These are phyloP conservation scores for Fragaria vesca DNA, from an alignment of 306 rosid species.

Conservation along the genomic window DNA sequence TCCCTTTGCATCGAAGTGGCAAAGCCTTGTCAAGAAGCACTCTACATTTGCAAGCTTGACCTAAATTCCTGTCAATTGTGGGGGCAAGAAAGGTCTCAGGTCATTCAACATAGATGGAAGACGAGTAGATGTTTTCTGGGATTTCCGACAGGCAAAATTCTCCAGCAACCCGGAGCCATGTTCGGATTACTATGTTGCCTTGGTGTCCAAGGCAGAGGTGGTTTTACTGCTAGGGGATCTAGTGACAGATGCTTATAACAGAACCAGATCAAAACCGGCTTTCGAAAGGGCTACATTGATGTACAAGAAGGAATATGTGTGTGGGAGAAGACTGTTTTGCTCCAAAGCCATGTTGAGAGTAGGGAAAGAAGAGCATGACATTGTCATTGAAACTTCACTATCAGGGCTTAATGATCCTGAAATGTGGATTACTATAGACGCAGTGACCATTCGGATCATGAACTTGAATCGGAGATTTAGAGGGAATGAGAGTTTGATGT, in stretches of 20 bases:
- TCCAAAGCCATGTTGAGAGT: constrained; percentile 50
- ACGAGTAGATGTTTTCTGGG: constrained; percentile 60
- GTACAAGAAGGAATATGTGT: constrained; percentile 54
- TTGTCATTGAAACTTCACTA: constrained; percentile 55
- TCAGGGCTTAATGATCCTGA: constrained; percentile 62
- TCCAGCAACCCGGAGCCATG: constrained; percentile 37
- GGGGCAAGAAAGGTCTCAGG: constrained; percentile 68
- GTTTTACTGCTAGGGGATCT: constrained; percentile 57
- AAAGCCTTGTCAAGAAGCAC: constrained; percentile 29
- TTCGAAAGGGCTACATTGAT: constrained; percentile 43
- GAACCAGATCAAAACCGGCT: constrained; percentile 56
- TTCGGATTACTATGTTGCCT: constrained; percentile 57
- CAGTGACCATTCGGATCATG: constrained; percentile 44
- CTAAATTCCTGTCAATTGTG: constrained; percentile 42
- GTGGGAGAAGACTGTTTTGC: constrained; percentile 56
- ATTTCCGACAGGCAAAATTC: constrained; percentile 49
- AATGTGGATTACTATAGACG: constrained; percentile 68
- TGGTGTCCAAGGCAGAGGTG: constrained; percentile 51
- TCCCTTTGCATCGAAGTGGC: constrained; percentile 38
- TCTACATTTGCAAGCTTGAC: constrained; percentile 50
- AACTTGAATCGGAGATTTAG: constrained; percentile 77
- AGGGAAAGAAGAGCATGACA: constrained; percentile 47
- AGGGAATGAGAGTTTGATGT: constrained; percentile 57
- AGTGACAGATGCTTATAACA: constrained; percentile 36
- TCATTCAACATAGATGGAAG: constrained; percentile 47